Conservation (phyloP, 2,329 filamentous ascomycete species). For the Aspergillus sp. region DNA sequence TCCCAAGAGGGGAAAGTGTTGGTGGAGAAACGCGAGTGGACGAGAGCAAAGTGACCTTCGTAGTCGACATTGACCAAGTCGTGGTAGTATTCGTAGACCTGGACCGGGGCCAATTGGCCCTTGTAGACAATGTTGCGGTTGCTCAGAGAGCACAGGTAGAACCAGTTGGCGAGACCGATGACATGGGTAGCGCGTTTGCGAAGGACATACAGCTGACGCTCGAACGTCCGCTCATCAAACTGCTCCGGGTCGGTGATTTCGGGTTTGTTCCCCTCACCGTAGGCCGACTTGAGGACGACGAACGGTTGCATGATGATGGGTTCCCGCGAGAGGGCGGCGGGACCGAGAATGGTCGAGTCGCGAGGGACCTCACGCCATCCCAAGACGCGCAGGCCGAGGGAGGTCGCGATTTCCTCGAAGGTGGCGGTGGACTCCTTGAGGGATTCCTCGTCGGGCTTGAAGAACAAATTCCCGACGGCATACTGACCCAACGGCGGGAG, state of each 20-base stretch:
- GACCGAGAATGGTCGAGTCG: constrained; percentile 89
- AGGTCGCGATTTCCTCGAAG: constrained; percentile 91
- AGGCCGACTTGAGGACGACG: constrained; percentile 80
- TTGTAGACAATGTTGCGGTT: constrained; percentile 99
- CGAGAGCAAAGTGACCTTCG: constrained; percentile 92
- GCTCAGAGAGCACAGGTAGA: constrained; percentile 93
- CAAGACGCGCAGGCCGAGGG: constrained; percentile 82
- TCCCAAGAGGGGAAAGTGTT: constrained; percentile 99
- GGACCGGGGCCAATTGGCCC: constrained; percentile 87
- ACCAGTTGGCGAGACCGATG: constrained; percentile 96
- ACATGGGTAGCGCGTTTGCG: constrained; percentile 93
- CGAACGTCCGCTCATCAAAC: constrained; percentile 84
- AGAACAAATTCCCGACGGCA: constrained; percentile 95
- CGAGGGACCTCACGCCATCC: constrained; percentile 96
- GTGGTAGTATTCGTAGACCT: constrained; percentile 98
- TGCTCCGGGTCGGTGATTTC: constrained; percentile 73
- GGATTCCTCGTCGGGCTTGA: constrained; percentile 91
- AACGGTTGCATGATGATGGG: constrained; percentile 95
- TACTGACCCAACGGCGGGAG: constrained; percentile 89
- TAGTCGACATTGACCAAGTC: constrained; percentile 96
- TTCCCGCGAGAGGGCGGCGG: constrained; percentile 89
- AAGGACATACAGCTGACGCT: constrained; percentile 89
- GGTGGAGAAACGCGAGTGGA: constrained; percentile 95
- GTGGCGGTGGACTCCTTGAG: constrained; percentile 85
- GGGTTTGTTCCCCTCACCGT: constrained; percentile 77